Evolutionary conservation across 176 grass and related monocot species (phyloP), one percentile per base, ranked within the genome.

Genomic region (Zea luxurians): DNA sequence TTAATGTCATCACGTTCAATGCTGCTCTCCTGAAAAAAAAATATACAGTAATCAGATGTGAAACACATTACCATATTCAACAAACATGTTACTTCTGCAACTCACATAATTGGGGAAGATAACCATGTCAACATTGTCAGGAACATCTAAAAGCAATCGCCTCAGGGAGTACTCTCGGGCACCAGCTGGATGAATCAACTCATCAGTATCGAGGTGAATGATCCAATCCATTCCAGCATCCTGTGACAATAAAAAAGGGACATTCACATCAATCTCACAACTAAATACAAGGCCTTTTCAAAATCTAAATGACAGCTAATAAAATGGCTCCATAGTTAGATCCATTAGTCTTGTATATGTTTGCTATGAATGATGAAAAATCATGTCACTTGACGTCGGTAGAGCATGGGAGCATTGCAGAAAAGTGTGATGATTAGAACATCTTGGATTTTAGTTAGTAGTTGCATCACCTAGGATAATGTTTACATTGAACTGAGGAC

Each of bases 81-180:
- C 44, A 74, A 35, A 71, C 13, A 68, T 27, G 73, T 60, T 45
- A 68, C 40, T 41, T 50, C 37, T 47, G 50, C 13, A 13, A 86
- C 96, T 95, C 79, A 99, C 96, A 85, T 99, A 99, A 81, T 99
- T 99, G 69, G 96, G 96, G 81, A 99, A 99, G 70, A 99, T 90
- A 91, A 95, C 92, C 96, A 99, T 99, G 82, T 99, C 96, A 75
- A 95, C 92, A 91, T 99, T 99, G 66, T 87, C 86, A 83, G 96
- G 92, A 75, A 92, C 83, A 57, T 99, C 96, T 86, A 89, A 95
- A 61, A 99, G 96, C 92, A 99, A 87, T 45, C 86, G 74, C 75
- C 96, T 88, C 47, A 95, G 68, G 49, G 96, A 93, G 79, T 99
- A 99, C 52, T 99, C 96, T 75, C 80, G 79, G 41, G 90, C 92